phyloP scores from a whole-genome alignment of 2,329 filamentous ascomycete species.

The Ascochyta rabiei region DNA sequence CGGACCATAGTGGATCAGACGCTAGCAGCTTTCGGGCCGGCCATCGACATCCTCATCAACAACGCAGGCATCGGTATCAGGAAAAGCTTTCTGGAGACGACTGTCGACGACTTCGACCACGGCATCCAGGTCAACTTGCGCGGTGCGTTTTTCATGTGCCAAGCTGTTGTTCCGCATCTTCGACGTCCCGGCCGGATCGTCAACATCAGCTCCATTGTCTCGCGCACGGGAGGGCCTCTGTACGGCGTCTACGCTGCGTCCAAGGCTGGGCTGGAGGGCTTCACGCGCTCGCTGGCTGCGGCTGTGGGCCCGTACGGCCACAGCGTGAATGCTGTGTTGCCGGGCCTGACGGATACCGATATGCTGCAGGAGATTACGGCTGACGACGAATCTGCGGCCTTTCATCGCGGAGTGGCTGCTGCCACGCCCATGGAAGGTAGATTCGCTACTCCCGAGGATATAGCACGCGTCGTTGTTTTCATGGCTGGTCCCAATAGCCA shows the following conservation, averaged over 20 bases:
- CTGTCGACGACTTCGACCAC: constrained; percentile 65
- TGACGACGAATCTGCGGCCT: neutral
- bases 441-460: constrained; percentile 52
- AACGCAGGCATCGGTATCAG: constrained; percentile 69
- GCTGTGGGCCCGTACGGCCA: constrained; percentile 21
- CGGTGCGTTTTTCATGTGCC: constrained; percentile 74
- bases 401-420: neutral
- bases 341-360: constrained; percentile 63
- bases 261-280: constrained; percentile 5
- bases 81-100: constrained; percentile 65
- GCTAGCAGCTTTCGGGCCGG: constrained; percentile 56
- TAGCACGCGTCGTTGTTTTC: constrained; percentile 76
- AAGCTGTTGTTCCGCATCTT: constrained; percentile 71
- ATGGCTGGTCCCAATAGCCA: constrained; percentile 68
- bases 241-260: neutral
- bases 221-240: constrained; percentile 56
- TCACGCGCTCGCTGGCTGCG: neutral
- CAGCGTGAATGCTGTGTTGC: constrained; percentile 68
- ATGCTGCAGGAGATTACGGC: constrained; percentile 49
- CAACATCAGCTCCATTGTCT: constrained; percentile 62
- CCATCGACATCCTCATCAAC: constrained; percentile 79
- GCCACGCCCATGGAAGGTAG: neutral
- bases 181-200: constrained; percentile 68
- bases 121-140: constrained; percentile 79
- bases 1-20: constrained; percentile 61